Evolutionary conservation across 2,329 filamentous ascomycete genomes (phyloP).

Genomic region (Balansia obtecta): DNA sequence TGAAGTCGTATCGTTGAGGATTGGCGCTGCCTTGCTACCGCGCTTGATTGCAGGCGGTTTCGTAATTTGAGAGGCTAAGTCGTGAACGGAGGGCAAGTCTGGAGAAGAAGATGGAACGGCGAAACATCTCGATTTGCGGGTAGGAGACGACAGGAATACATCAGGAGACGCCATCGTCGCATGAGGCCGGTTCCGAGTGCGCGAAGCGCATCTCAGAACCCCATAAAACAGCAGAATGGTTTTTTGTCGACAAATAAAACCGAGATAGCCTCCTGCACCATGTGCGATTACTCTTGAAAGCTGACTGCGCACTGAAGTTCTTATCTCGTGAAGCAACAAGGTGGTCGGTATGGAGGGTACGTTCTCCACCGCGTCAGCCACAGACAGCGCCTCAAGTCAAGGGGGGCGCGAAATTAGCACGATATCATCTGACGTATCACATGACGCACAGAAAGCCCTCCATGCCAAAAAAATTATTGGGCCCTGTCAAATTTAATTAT

Average conservation of each 20-base stretch:
- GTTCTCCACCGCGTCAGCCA: slow-evolving; percentile 2
- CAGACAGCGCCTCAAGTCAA: not conserved
- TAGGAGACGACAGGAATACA: slow-evolving; percentile 18
- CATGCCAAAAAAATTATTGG: slow-evolving; percentile 24
- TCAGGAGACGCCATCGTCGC: slow-evolving; percentile 22
- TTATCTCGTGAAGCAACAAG: not conserved
- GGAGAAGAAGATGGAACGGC: slow-evolving; percentile 36
- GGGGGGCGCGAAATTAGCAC: slow-evolving; percentile 16
- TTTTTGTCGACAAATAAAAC: not conserved
- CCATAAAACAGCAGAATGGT: slow-evolving; percentile 18
- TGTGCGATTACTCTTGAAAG: not conserved
- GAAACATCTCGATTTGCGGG: slow-evolving; percentile 19
- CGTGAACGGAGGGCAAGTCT: slow-evolving; percentile 38
- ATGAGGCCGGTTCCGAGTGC: slow-evolving; percentile 22
- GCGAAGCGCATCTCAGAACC: slow-evolving; percentile 33
- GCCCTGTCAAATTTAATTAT: slow-evolving; percentile 21
- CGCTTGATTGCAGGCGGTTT: slow-evolving; percentile 21
- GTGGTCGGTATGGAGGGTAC: not conserved
- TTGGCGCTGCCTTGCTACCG: slow-evolving; percentile 24
- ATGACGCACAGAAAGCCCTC: slow-evolving; percentile 25
- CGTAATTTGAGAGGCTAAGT: slow-evolving; percentile 29
- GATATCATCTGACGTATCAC: slow-evolving; percentile 22
- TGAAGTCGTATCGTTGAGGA: slow-evolving; percentile 22
- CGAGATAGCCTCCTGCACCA: not conserved
- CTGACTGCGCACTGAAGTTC: not conserved